A percentile compares a stretch with the other conserved stretches of the same genome.
phyloP scores from a whole-genome alignment of 257 asterid genomes.

The Penstemon newberryi region DNA sequence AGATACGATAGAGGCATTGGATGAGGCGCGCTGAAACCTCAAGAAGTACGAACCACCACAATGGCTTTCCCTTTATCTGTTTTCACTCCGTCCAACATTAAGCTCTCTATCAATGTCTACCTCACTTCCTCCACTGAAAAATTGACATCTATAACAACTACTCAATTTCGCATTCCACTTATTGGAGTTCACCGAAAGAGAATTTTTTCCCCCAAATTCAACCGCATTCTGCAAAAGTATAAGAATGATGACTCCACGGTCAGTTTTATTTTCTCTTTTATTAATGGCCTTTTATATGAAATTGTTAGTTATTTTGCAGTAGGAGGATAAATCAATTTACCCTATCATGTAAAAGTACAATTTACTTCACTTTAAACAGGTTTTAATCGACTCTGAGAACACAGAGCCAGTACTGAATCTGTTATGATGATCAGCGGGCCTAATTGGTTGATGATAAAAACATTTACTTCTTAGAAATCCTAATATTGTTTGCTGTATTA shows the following conservation, averaged over 20 bases:
- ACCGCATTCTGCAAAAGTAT: conserved; percentile 44
- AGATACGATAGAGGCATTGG: too few species aligned
- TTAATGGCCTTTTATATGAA: neutral
- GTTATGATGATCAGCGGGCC: too few species aligned
- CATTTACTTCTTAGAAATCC: too few species aligned
- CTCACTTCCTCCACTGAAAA: conserved; percentile 22
- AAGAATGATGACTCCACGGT: conserved; percentile 43
- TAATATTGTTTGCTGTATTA: too few species aligned
- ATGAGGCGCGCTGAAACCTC: too few species aligned
- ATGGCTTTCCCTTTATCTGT: too few species aligned
- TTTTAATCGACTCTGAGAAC: neutral
- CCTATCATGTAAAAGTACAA: neutral
- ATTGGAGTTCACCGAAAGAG: conserved; percentile 16
- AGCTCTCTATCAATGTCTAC: too few species aligned
- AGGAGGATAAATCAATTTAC: too few species aligned
- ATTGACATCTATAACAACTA: conserved; percentile 24
- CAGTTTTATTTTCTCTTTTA: conserved; percentile 27
- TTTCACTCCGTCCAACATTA: too few species aligned
- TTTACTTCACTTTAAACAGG: neutral
- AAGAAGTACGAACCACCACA: too few species aligned
- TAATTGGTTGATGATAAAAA: too few species aligned
- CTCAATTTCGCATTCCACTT: conserved; percentile 23
- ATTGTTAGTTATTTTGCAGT: neutral
- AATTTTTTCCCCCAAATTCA: conserved; percentile 31
- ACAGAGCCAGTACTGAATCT: neutral